These are phyloP conservation scores for Ilyonectria mors-panacis DNA, from an alignment of 2,329 filamentous ascomycete genomes.

Conservation along the genomic window DNA sequence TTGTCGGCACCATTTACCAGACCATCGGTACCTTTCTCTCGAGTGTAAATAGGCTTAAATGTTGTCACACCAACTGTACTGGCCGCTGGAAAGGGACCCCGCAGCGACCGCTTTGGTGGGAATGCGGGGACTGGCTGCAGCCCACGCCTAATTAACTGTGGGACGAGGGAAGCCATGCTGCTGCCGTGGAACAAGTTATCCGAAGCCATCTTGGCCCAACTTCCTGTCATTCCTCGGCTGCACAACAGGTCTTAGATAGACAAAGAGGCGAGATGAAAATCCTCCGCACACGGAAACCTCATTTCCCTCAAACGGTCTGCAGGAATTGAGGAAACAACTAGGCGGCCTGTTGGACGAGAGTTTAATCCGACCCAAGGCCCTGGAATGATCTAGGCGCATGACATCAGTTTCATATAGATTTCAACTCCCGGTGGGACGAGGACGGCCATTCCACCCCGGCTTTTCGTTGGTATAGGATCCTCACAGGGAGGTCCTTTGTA, in stretches of 20 bases:
- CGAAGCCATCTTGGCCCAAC: not conserved
- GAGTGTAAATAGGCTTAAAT: not conserved
- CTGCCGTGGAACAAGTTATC: conserved; percentile 28
- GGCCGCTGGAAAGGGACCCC: conserved; percentile 7
- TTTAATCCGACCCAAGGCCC: not conserved
- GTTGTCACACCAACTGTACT: not conserved
- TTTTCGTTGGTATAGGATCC: conserved; percentile 11
- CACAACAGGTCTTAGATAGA: conserved; percentile 6
- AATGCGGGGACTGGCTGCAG: no score
- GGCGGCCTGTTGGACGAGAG: not conserved
- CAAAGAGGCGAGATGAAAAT: conserved; percentile 3
- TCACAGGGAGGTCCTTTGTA: conserved; percentile 7
- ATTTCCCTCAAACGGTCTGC: conserved; percentile 24
- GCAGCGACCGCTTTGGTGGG: not conserved
- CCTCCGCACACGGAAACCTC: not conserved
- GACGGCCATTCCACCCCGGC: conserved; percentile 19
- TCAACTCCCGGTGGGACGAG: conserved; percentile 11
- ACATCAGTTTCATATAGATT: conserved; percentile 35
- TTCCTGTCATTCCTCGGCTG: conserved; percentile 17
- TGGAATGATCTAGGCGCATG: conserved; percentile 22
- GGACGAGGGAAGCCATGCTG: conserved; percentile 11
- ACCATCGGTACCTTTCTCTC: not conserved
- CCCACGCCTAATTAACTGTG: not conserved
- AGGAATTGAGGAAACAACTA: conserved; percentile 3
- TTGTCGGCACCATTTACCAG: not conserved